Evolutionary conservation across 768 basidiomycete species (phyloP).

Genomic region (Steccherinum ochraceum): DNA sequence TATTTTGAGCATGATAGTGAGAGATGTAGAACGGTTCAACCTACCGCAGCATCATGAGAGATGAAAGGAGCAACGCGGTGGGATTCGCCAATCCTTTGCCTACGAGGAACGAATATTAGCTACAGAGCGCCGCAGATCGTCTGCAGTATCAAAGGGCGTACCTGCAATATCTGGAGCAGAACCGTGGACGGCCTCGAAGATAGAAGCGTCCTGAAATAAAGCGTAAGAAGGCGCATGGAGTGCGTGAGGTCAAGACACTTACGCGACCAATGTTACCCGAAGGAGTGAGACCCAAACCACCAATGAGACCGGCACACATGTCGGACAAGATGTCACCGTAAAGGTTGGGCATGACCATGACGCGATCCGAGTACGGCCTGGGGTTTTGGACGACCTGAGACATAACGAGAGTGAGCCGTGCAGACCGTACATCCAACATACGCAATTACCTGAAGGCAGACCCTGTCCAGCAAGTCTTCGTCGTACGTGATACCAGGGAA

Average conservation of each 20-base stretch:
- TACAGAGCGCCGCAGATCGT: too few relatives aligned
- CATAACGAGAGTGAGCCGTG: neutral
- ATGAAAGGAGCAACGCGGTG: conserved; percentile 94
- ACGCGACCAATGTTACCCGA: conserved; percentile 97
- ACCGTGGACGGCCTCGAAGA: conserved; percentile 99
- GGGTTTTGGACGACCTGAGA: conserved; percentile 87
- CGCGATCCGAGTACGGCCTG: conserved; percentile 85
- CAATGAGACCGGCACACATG: conserved; percentile 89
- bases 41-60: conserved; percentile 96
- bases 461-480: conserved; percentile 95
- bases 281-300: conserved; percentile 93
- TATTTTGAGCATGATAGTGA: conserved; percentile 10
- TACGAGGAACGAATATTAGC: conserved; percentile 20
- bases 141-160: too few relatives aligned
- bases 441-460: conserved; percentile 83
- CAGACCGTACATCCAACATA: neutral
- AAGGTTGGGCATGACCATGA: conserved; percentile 99
- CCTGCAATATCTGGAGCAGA: conserved; percentile 99
- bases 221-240: conserved; percentile 9
- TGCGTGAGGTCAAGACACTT: conserved; percentile 30
- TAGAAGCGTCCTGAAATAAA: conserved; percentile 81
- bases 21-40: conserved; percentile 21
- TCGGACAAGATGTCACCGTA: conserved; percentile 43
- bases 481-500: conserved; percentile 93
- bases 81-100: conserved; percentile 95